phyloP scores from a whole-genome alignment of 768 basidiomycete species.

The Leccinum ochraceum region DNA sequence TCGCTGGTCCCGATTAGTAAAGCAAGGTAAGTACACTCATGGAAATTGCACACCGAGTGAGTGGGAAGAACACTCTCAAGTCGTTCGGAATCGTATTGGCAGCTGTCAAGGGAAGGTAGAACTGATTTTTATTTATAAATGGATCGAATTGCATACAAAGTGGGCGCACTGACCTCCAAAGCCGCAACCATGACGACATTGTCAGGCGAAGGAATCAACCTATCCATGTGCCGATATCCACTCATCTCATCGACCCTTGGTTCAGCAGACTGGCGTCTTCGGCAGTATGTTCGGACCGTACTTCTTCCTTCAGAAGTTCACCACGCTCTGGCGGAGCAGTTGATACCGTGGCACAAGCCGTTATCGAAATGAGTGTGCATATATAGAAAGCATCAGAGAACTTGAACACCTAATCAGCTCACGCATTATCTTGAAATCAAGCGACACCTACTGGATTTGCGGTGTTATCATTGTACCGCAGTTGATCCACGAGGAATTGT shows the following conservation, averaged over 20 bases:
- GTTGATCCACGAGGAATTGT: constrained; percentile 85
- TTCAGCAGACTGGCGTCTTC: constrained; percentile 73
- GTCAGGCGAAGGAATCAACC: constrained; percentile 90
- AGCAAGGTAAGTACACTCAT: not conserved
- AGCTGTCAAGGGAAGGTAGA: constrained; percentile 73
- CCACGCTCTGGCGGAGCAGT: constrained; percentile 77
- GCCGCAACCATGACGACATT: constrained; percentile 92
- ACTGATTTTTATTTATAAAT: constrained; percentile 45
- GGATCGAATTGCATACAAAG: constrained; percentile 3
- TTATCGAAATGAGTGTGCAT: constrained; percentile 78
- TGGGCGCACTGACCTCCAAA: constrained; percentile 67
- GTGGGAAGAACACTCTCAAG: constrained; percentile 75
- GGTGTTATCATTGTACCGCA: constrained; percentile 96
- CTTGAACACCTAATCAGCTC: constrained; percentile 39
- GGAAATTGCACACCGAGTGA: constrained; percentile 68
- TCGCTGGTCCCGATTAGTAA: constrained; percentile 54
- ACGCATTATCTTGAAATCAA: not conserved
- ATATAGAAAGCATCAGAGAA: constrained; percentile 92
- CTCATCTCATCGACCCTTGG: constrained; percentile 79
- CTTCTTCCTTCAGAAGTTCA: constrained; percentile 70
- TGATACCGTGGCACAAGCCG: constrained; percentile 79
- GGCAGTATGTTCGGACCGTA: constrained; percentile 60
- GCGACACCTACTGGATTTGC: constrained; percentile 68
- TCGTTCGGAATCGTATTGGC: constrained; percentile 80
- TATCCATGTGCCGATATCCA: constrained; percentile 92